A percentile compares a stretch with the other conserved stretches of the same genome.
Evolutionary conservation across 2,329 filamentous ascomycete species (phyloP).

Genomic region (Sporothrix pallida): DNA sequence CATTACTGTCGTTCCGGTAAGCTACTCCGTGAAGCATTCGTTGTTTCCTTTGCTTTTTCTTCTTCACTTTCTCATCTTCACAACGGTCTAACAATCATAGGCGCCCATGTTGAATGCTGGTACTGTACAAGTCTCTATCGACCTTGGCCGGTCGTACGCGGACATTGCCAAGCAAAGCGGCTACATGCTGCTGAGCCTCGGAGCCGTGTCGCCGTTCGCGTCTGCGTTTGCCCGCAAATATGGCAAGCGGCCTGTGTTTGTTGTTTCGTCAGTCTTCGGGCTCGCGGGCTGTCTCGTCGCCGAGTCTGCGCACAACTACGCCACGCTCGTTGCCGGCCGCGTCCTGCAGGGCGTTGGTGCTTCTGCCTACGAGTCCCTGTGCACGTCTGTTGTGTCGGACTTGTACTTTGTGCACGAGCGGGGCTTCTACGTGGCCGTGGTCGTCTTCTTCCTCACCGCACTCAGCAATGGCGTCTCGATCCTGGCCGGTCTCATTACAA

Average conservation of each 20-base stretch:
- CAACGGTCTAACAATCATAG: background rate
- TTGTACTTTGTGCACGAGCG: background rate
- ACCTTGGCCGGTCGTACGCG: background rate
- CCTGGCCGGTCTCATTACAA: background rate
- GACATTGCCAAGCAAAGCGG: background rate
- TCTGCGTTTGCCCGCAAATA: conserved; percentile 1
- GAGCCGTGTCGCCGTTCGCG: background rate
- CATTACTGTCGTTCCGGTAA: background rate
- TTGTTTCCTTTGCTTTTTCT: no score
- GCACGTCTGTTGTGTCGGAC: conserved; percentile 3
- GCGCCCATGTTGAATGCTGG: background rate
- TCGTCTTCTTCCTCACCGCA: background rate
- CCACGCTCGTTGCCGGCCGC: background rate
- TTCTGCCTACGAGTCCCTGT: background rate
- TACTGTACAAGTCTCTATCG: background rate
- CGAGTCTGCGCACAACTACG: background rate
- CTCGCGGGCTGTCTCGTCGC: background rate
- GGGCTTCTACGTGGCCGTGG: background rate
- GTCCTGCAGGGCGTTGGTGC: background rate
- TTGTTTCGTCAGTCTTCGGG: background rate
- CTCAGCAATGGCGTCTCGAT: background rate
- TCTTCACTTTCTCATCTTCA: no score
- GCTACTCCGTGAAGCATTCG: background rate
- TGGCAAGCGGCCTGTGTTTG: background rate
- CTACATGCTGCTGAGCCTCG: background rate